Percentiles rank a stretch among this genome's conserved stretches.
phyloP scores from a whole-genome alignment of 208 protist genomes.

The Leishmania guyanensis region DNA sequence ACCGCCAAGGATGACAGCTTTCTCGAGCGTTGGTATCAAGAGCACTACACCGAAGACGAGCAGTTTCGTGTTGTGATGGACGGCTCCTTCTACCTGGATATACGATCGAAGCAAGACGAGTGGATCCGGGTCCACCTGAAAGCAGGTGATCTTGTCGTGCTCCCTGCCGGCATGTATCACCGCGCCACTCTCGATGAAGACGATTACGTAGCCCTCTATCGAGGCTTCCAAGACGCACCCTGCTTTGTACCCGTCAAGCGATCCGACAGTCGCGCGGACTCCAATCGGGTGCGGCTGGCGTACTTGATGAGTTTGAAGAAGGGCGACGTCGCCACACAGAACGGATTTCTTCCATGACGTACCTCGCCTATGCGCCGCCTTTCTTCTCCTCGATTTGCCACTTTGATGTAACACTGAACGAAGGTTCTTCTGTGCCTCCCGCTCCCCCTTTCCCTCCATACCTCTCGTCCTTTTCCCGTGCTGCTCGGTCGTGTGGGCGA shows the following conservation, averaged over 20 bases:
- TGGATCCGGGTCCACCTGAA: slow-evolving; percentile 91
- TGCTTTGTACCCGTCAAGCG: slow-evolving; percentile 85
- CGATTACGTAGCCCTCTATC: slow-evolving; percentile 87
- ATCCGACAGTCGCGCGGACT: slow-evolving; percentile 64
- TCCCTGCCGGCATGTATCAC: slow-evolving; percentile 89
- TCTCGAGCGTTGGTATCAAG: slow-evolving; percentile 91
- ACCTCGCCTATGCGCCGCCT: background rate
- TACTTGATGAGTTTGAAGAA: slow-evolving; percentile 91
- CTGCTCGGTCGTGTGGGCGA: background rate
- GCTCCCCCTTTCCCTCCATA: background rate
- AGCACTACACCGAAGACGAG: slow-evolving; percentile 95
- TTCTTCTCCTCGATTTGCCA: background rate
- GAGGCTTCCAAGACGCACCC: slow-evolving; percentile 79
- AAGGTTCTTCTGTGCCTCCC: background rate
- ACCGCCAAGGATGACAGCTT: slow-evolving; percentile 88
- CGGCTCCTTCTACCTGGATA: slow-evolving; percentile 92
- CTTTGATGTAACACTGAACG: background rate
- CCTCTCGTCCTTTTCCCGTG: background rate
- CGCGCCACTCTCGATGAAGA: slow-evolving; percentile 87
- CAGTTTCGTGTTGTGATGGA: slow-evolving; percentile 90
- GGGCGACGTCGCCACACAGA: slow-evolving; percentile 80
- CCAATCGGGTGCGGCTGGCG: slow-evolving; percentile 70
- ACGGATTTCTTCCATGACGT: slow-evolving; percentile 46
- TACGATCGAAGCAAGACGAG: slow-evolving; percentile 89
- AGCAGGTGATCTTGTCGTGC: slow-evolving; percentile 82